These are phyloP conservation scores for Acacia crassicarpa DNA, from an alignment of 306 rosid genomes.

Conservation along the genomic window DNA sequence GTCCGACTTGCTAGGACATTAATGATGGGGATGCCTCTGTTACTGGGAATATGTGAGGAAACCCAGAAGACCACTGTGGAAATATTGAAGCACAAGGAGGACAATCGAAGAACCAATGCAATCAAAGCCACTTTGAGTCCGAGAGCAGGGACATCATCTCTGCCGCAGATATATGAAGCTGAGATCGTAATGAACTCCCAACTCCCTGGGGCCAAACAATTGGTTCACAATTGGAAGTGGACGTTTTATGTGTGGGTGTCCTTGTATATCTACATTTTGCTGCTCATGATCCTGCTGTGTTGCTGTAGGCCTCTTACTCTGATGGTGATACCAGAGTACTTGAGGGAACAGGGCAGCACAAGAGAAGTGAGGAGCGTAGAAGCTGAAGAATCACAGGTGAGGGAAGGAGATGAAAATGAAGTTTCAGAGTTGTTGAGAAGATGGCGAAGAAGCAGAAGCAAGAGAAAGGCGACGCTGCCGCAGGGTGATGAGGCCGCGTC, in stretches of 20 bases:
- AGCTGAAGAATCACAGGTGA: conserved; percentile 12
- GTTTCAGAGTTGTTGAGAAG: conserved; percentile 58
- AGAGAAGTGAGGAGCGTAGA: conserved; percentile 22
- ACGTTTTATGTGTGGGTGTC: conserved; percentile 76
- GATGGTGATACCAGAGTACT: conserved; percentile 20
- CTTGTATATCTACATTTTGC: conserved; percentile 46
- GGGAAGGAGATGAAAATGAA: conserved; percentile 45
- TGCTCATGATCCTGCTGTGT: conserved; percentile 43
- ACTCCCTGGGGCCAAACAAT: conserved; percentile 62
- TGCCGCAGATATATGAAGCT: conserved; percentile 75
- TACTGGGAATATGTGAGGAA: conserved; percentile 65
- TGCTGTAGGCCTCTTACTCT: conserved; percentile 48
- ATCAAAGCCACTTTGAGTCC: conserved; percentile 57
- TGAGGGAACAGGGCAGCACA: conserved; percentile 3
- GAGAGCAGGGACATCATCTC: conserved; percentile 64
- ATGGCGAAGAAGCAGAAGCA: conserved; percentile 59
- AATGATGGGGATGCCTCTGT: conserved; percentile 59
- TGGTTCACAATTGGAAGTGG: conserved; percentile 78
- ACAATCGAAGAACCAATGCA: conserved; percentile 48
- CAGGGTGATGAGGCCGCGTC: conserved; percentile 37
- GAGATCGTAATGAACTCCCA: conserved; percentile 53
- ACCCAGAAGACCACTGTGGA: conserved; percentile 53
- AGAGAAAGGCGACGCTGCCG: conserved; percentile 50
- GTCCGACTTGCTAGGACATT: conserved; percentile 60
- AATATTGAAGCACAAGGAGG: conserved; percentile 67